phyloP scores from a whole-genome alignment of 495 filamentous ascomycete species.

The Hypoxylon subgilvum region DNA sequence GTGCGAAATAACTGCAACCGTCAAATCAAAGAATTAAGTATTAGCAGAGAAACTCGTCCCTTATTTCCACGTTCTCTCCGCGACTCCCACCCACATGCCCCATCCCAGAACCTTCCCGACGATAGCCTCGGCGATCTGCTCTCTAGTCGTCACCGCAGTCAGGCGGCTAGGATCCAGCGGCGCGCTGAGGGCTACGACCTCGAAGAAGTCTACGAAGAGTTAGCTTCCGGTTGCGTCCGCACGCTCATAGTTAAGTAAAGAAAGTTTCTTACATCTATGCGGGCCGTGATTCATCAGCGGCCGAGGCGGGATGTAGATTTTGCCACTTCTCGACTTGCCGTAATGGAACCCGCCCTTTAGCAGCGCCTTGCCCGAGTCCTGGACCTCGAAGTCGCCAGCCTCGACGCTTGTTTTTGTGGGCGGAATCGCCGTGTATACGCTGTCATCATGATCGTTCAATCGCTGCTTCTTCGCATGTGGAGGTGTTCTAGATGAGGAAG shows the following conservation, averaged over 20 bases:
- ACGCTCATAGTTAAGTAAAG: not conserved
- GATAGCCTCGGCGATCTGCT: conserved; percentile 48
- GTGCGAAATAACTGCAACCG: no score
- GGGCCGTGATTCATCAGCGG: conserved; percentile 54
- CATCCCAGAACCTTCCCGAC: conserved; percentile 57
- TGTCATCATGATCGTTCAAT: conserved; percentile 9
- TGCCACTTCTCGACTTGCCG: conserved; percentile 48
- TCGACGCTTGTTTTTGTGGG: conserved; percentile 45
- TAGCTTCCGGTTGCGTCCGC: not conserved
- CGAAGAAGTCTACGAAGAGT: conserved; percentile 48
- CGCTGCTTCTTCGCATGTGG: no score
- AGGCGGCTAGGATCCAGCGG: conserved; percentile 44
- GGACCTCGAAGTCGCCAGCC: conserved; percentile 47
- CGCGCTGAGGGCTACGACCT: conserved; percentile 54
- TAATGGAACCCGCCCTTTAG: conserved; percentile 56
- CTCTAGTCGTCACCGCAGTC: conserved; percentile 45
- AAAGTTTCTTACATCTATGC: conserved; percentile 47
- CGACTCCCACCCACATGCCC: conserved; percentile 59
- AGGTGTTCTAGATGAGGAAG: no score
- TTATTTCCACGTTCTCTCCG: conserved; percentile 50
- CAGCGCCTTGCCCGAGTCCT: conserved; percentile 26
- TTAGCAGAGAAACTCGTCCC: not conserved
- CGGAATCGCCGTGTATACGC: conserved; percentile 54
- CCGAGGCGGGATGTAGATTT: conserved; percentile 49
- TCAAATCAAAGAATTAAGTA: no score